These are phyloP conservation scores for Salix exigua DNA, from an alignment of 345 rosid genomes.

Conservation along the genomic window DNA sequence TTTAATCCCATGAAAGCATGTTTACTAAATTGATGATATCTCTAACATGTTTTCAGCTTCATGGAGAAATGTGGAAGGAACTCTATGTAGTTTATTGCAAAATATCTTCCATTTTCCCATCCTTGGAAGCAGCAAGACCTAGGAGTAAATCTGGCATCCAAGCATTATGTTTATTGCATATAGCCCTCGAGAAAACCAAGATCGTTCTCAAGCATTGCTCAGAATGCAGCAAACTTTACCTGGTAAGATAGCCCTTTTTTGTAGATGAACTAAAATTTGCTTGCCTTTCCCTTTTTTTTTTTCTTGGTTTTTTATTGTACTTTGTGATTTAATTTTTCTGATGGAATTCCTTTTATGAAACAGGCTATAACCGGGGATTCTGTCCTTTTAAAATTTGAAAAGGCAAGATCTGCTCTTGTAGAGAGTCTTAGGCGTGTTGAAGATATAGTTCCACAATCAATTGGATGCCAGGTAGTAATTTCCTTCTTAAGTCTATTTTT, in stretches of 20 bases:
- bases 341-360: conserved; percentile 14
- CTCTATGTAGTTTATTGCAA: conserved; percentile 70
- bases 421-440: conserved; percentile 89
- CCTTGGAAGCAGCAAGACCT: conserved; percentile 94
- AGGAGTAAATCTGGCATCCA: conserved; percentile 97
- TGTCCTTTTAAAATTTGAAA: conserved; percentile 79
- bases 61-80: conserved; percentile 84
- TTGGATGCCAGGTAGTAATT: conserved; percentile 68
- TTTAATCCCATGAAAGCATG: background rate
- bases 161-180: conserved; percentile 85
- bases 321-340: background rate
- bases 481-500: background rate
- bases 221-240: conserved; percentile 85
- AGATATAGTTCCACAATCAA: conserved; percentile 84
- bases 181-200: conserved; percentile 87
- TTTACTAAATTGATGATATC: conserved; percentile 8
- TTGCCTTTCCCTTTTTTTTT: background rate
- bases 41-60: conserved; percentile 48
- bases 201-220: conserved; percentile 85
- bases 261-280: background rate
- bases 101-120: conserved; percentile 70
- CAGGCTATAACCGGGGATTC: conserved; percentile 97
- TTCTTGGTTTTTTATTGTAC: conserved; percentile 2
- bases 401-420: conserved; percentile 62
- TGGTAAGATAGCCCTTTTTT: conserved; percentile 46